phyloP scores from a whole-genome alignment of 2,329 filamentous ascomycete genomes.

The Graphilbum fragrans region DNA sequence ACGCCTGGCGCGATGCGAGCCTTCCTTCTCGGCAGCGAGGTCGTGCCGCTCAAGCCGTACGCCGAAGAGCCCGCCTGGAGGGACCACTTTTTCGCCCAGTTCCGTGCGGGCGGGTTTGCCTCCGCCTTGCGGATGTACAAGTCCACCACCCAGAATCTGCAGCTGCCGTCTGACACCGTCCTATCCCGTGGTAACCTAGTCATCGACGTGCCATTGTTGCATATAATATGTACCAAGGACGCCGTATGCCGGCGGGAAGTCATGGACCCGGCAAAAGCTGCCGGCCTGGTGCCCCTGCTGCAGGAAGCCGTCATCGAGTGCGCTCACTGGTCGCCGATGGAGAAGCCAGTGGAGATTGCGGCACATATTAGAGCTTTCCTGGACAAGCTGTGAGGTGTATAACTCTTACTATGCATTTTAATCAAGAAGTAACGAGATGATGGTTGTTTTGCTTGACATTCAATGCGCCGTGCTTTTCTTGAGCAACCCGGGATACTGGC shows the following conservation, averaged over 20 bases:
- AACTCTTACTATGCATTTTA: too few relatives aligned
- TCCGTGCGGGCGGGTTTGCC: constrained; percentile 14
- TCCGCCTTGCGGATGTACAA: constrained; percentile 18
- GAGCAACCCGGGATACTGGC: too few relatives aligned
- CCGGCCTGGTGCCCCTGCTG: constrained; percentile 14
- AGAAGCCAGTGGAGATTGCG: constrained; percentile 16
- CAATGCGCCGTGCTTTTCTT: too few relatives aligned
- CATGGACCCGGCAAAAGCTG: constrained; percentile 10
- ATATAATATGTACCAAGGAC: constrained; percentile 15
- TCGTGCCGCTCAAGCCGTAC: constrained; percentile 14
- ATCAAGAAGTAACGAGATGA: too few relatives aligned
- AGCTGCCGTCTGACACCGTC: constrained; percentile 12
- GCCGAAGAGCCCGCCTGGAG: constrained; percentile 15
- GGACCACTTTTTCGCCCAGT: constrained; percentile 14
- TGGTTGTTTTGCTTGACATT: too few relatives aligned
- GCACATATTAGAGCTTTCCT: background rate
- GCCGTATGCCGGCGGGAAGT: constrained; percentile 13
- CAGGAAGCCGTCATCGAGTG: constrained; percentile 13
- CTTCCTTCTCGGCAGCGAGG: constrained; percentile 12
- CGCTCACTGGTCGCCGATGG: constrained; percentile 19
- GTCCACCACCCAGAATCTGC: constrained; percentile 9
- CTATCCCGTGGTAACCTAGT: constrained; percentile 9
- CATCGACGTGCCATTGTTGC: constrained; percentile 16
- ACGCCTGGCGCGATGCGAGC: constrained; percentile 19
- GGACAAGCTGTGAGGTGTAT: background rate